Evolutionary conservation across 2,329 filamentous ascomycete genomes (phyloP).

Genomic region (Ophiocordyceps polyrhachis-furcata): DNA sequence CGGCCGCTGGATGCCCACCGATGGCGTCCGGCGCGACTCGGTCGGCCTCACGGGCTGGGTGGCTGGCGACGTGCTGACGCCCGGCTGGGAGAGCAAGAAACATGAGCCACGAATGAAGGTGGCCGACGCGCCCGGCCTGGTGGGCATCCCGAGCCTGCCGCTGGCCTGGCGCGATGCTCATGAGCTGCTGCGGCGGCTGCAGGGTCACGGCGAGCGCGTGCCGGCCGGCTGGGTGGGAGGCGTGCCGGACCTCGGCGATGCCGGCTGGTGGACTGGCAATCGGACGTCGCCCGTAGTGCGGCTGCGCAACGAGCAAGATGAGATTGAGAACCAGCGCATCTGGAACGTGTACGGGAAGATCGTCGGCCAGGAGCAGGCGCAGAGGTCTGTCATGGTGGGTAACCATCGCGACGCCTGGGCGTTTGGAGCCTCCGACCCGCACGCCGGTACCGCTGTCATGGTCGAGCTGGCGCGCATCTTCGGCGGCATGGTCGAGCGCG

Average conservation of each 20-base stretch:
- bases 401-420: slow-evolving; percentile 91
- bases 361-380: slow-evolving; percentile 60
- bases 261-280: slow-evolving; percentile 66
- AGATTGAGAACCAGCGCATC: slow-evolving; percentile 63
- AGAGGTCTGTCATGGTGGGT: slow-evolving; percentile 75
- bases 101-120: slow-evolving; percentile 46
- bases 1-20: slow-evolving; percentile 62
- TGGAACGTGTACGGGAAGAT: slow-evolving; percentile 86
- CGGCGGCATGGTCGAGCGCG: slow-evolving; percentile 53
- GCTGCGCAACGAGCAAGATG: slow-evolving; percentile 74
- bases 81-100: slow-evolving; percentile 60
- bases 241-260: slow-evolving; percentile 51
- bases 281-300: slow-evolving; percentile 56
- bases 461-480: slow-evolving; percentile 77
- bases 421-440: slow-evolving; percentile 70
- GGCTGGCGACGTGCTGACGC: slow-evolving; percentile 79
- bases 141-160: slow-evolving; percentile 75
- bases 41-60: slow-evolving; percentile 72
- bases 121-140: slow-evolving; percentile 52
- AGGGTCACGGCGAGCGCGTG: slow-evolving; percentile 53
- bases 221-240: slow-evolving; percentile 58
- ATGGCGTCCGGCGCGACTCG: slow-evolving; percentile 65
- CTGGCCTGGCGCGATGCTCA: slow-evolving; percentile 81
- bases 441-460: slow-evolving; percentile 78
- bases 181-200: slow-evolving; percentile 53